Base-by-base conservation (phyloP, 768 basidiomycete genomes). In the Panellus pusillus region DNA sequence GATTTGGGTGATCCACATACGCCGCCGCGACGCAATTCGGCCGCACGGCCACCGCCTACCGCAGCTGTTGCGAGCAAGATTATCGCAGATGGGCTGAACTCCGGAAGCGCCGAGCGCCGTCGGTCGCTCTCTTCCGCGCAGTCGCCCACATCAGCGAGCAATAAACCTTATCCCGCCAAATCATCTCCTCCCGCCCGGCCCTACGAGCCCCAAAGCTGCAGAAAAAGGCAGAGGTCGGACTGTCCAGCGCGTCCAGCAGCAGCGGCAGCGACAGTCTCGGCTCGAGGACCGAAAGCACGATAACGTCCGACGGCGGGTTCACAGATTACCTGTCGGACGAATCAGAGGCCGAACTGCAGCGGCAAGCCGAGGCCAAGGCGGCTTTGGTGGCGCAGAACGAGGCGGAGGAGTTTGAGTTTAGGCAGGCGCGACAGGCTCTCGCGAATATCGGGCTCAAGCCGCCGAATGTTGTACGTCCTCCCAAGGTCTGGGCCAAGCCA, bases 281-380 rank as follows among this genome's bases (percentile, higher is more conserved):
- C 35, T 86, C 84, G 17, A 61, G 82, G 64, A 83, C 86, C 3
- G 87, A 89, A 66, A 82, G 82, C 54, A 92, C 91, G 4, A 78
- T 92, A 51, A 91, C 86, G 4, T 91, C 90, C 9, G 91, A 92
- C 61, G 91, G 90, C 12, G 89, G 83, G 14, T 93, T 93, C 65
- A 93, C 91, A 12, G 91, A 93, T 66, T 93, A 93, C 67, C 71
- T 92, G 28, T 92, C 90, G n/a, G 91, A 92, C 65, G 91, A 93
- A 70, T 92, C 90, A n/a, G 91, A 93, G 64, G 89, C 84, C 24
- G 91, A 93, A 66, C 69, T 93, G 50, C 91, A 93, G 70, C 77
- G 89, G 54, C 90, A 93, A 69, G 91, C 91, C 5, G 91, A 93
- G 64, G 83, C 82, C 18, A 83, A 81, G 57, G 91, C 91, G 4